Evolutionary conservation across 2,329 filamentous ascomycete species (phyloP).

Genomic region (Phyllosticta citribraziliensis): DNA sequence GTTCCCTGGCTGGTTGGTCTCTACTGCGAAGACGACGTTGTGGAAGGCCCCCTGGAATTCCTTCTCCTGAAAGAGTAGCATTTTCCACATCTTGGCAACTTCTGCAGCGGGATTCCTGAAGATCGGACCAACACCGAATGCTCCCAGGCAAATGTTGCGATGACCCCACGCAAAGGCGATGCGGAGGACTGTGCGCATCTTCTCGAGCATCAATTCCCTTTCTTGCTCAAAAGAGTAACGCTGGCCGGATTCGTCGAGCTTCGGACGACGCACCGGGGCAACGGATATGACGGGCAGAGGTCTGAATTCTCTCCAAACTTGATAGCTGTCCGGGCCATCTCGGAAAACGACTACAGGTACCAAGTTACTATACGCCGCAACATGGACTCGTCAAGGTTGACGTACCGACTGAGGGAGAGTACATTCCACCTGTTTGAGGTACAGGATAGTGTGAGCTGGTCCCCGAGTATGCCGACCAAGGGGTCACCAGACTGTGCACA

Average conservation of each 20-base stretch:
- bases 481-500: conserved; percentile 55
- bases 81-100: conserved; percentile 36
- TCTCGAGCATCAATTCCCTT: conserved; percentile 60
- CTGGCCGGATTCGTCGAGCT: conserved; percentile 56
- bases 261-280: conserved; percentile 61
- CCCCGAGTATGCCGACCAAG: conserved; percentile 34
- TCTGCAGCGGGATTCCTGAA: conserved; percentile 36
- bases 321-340: conserved; percentile 54
- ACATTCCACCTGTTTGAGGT: conserved; percentile 58
- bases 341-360: conserved; percentile 55
- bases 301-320: conserved; percentile 35
- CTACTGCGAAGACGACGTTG: conserved; percentile 37
- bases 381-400: conserved; percentile 11
- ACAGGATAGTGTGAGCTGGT: conserved; percentile 56
- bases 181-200: conserved; percentile 60
- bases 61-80: conserved; percentile 32
- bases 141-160: conserved; percentile 32
- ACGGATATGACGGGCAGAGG: conserved; percentile 64
- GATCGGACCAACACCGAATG: conserved; percentile 35
- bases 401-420: conserved; percentile 57
- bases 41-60: conserved; percentile 36
- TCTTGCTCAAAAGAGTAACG: conserved; percentile 65
- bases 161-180: conserved; percentile 47
- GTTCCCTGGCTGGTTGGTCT: conserved; percentile 25
- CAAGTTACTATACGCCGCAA: not conserved